These are phyloP conservation scores for Syncephalis fuscata DNA, from an alignment of 371 early-diverging fungal species.

Conservation along the genomic window DNA sequence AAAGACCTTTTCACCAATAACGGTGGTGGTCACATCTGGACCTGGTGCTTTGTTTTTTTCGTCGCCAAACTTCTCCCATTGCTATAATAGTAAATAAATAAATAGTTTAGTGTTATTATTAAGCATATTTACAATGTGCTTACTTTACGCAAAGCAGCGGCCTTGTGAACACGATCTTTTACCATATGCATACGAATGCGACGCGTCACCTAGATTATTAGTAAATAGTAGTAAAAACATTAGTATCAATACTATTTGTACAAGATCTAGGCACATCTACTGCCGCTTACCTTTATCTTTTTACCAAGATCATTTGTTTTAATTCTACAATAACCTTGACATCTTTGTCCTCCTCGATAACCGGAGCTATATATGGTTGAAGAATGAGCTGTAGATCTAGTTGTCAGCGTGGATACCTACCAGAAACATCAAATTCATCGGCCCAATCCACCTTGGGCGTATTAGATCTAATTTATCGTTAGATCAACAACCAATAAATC, in stretches of 20 bases:
- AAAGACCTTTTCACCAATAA: conserved; percentile 72
- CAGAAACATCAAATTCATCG: too few species aligned
- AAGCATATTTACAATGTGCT: not conserved
- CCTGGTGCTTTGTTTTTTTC: conserved; percentile 56
- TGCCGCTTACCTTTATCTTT: conserved; percentile 51
- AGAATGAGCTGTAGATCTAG: too few species aligned
- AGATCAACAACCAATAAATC: too few species aligned
- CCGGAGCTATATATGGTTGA: not conserved
- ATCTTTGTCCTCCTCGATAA: conserved; percentile 48
- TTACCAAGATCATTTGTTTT: conserved; percentile 73
- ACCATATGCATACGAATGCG: conserved; percentile 63
- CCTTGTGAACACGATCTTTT: conserved; percentile 69
- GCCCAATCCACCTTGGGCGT: too few species aligned
- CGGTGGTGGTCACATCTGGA: conserved; percentile 80
- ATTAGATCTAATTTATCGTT: too few species aligned
- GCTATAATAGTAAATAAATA: conserved; percentile 2
- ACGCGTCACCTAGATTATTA: conserved; percentile 40
- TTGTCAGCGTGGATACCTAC: too few species aligned
- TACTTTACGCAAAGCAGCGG: conserved; percentile 77
- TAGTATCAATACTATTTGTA: not conserved
- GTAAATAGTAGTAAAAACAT: not conserved
- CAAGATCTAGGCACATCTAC: conserved; percentile 1
- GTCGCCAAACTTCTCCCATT: conserved; percentile 68
- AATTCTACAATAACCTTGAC: conserved; percentile 67
- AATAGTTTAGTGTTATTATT: not conserved